These are phyloP conservation scores for Endocalyx cinctus DNA, from an alignment of 2,329 filamentous ascomycete genomes.

Conservation along the genomic window DNA sequence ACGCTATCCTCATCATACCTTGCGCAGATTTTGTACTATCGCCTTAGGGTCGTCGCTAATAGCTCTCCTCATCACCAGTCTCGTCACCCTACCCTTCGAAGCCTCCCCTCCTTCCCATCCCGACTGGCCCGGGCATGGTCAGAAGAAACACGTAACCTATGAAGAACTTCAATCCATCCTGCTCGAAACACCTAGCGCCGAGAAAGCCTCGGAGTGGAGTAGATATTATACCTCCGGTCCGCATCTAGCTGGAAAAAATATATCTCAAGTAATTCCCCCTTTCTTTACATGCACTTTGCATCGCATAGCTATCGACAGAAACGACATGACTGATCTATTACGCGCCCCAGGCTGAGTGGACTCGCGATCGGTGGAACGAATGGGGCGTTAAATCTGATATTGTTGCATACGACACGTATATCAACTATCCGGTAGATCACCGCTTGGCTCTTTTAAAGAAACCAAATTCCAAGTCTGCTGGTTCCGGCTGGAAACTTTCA, in stretches of 20 bases:
- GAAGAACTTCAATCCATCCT: slow-evolving; percentile 53
- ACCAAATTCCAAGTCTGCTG: slow-evolving; percentile 28
- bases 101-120: slow-evolving; percentile 15
- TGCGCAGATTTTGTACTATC: slow-evolving; percentile 64
- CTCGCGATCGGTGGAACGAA: slow-evolving; percentile 65
- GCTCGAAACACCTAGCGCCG: slow-evolving; percentile 52
- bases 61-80: slow-evolving; percentile 44
- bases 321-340: too few relatives aligned
- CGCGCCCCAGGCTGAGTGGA: slow-evolving; percentile 73
- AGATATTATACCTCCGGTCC: slow-evolving; percentile 72
- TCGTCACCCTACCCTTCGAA: slow-evolving; percentile 32
- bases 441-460: slow-evolving; percentile 62
- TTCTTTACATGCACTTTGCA: too few relatives aligned
- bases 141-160: slow-evolving; percentile 34
- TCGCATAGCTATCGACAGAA: too few relatives aligned
- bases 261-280: slow-evolving; percentile 61
- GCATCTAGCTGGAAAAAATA: slow-evolving; percentile 73
- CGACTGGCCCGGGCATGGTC: slow-evolving; percentile 24
- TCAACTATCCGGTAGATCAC: slow-evolving; percentile 73
- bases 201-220: slow-evolving; percentile 65
- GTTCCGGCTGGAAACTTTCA: slow-evolving; percentile 52
- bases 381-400: slow-evolving; percentile 64
- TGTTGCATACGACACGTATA: slow-evolving; percentile 68
- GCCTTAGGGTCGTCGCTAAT: slow-evolving; percentile 51
- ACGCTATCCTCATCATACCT: slow-evolving; percentile 54